These are phyloP conservation scores for Erigeron canadensis DNA, from an alignment of 129 eudicot species.

Conservation along the genomic window DNA sequence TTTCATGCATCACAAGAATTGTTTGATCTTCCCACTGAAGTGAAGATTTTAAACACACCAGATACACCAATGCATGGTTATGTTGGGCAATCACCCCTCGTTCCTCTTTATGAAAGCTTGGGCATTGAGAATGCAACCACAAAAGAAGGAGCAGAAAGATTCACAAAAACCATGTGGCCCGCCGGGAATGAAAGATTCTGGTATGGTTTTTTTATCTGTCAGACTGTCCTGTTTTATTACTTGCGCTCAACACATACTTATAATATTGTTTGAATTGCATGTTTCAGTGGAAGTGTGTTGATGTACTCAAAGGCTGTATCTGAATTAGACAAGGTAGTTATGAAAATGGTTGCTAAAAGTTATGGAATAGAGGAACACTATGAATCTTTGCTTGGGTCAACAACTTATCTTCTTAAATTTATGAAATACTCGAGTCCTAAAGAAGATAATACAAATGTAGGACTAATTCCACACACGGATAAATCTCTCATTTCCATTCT, in stretches of 20 bases:
- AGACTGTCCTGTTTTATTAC: neutral
- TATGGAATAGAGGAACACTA: conserved; percentile 51
- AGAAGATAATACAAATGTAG: conserved; percentile 33
- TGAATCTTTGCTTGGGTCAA: conserved; percentile 29
- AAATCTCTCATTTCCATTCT: conserved; percentile 57
- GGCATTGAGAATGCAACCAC: conserved; percentile 47
- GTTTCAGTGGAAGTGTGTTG: conserved; percentile 30
- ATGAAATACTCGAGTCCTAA: conserved; percentile 45
- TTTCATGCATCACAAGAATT: conserved; percentile 36
- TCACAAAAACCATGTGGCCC: conserved; percentile 60
- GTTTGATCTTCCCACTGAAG: conserved; percentile 49
- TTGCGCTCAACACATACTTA: neutral
- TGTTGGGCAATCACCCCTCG: conserved; percentile 30
- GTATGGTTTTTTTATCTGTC: neutral
- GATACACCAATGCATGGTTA: conserved; percentile 45
- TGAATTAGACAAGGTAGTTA: conserved; percentile 50
- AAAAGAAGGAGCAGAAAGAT: conserved; percentile 32
- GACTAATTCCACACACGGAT: conserved; percentile 63
- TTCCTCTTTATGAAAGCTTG: conserved; percentile 50
- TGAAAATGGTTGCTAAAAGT: conserved; percentile 52
- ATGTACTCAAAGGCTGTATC: conserved; percentile 43
- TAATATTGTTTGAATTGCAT: conserved; percentile 4
- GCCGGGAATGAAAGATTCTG: conserved; percentile 32
- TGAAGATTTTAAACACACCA: conserved; percentile 36
- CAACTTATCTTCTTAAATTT: conserved; percentile 46